Evolutionary conservation across 73 alveolate genomes (phyloP).

Genomic region (Stentor coeruleus): DNA sequence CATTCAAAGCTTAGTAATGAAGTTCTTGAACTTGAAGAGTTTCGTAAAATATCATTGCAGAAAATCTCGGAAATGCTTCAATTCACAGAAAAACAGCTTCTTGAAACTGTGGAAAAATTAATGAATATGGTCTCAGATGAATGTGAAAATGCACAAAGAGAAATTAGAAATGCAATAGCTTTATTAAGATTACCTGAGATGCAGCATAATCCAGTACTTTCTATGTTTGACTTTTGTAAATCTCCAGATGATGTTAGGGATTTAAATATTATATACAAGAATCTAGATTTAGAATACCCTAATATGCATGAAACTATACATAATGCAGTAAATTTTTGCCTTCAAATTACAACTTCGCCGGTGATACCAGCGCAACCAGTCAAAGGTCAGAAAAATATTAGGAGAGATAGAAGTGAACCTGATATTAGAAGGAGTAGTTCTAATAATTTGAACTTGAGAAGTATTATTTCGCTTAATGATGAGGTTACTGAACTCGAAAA

Average conservation of each 20-base stretch:
- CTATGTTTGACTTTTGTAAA: neutral
- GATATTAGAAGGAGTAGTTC: too few species aligned
- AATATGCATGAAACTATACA: neutral
- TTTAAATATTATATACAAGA: neutral
- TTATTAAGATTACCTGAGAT: neutral
- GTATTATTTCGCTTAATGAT: too few species aligned
- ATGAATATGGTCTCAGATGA: neutral
- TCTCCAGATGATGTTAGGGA: conserved; percentile 8
- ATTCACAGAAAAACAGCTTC: neutral
- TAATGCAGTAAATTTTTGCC: neutral
- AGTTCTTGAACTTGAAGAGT: conserved; percentile 14
- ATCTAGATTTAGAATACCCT: neutral
- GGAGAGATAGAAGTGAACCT: too few species aligned
- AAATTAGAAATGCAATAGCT: neutral
- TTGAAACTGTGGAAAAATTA: neutral
- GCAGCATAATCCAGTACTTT: neutral
- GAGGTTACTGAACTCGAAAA: too few species aligned
- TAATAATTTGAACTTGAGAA: too few species aligned
- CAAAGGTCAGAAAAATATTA: too few species aligned
- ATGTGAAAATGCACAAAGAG: neutral
- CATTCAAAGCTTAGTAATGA: conserved; percentile 17
- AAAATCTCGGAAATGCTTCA: neutral
- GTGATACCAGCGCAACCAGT: too few species aligned
- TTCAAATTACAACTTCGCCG: neutral
- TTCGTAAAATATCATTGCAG: neutral